phyloP scores from a whole-genome alignment of 495 filamentous ascomycete genomes.

The Podospora conica region DNA sequence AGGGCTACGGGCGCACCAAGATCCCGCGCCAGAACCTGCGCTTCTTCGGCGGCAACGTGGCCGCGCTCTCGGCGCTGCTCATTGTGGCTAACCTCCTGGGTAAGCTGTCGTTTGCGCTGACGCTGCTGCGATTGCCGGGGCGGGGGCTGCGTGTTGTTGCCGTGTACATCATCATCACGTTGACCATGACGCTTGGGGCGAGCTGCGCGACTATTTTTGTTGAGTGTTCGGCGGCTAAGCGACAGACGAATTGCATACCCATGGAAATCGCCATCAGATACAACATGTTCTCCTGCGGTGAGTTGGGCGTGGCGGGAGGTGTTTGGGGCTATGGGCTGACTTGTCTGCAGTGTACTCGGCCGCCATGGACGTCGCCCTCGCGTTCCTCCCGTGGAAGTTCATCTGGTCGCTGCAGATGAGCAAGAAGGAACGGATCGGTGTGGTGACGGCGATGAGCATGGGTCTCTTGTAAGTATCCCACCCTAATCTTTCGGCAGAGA shows the following conservation, averaged over 20 bases:
- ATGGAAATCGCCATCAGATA: slow-evolving; percentile 16
- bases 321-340: neutral
- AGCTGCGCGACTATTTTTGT: slow-evolving; percentile 33
- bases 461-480: slow-evolving; percentile 32
- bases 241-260: slow-evolving; percentile 24
- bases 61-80: slow-evolving; percentile 19
- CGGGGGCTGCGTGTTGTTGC: slow-evolving; percentile 16
- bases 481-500: too few relatives aligned
- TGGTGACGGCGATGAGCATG: slow-evolving; percentile 35
- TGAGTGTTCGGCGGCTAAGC: slow-evolving; percentile 26
- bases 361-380: slow-evolving; percentile 31
- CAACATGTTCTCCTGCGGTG: slow-evolving; percentile 24
- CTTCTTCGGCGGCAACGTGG: slow-evolving; percentile 13
- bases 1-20: slow-evolving; percentile 27
- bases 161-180: slow-evolving; percentile 25
- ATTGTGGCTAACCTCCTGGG: slow-evolving; percentile 23
- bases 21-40: slow-evolving; percentile 15
- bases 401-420: slow-evolving; percentile 31
- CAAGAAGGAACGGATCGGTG: slow-evolving; percentile 31
- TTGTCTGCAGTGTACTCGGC: slow-evolving; percentile 30
- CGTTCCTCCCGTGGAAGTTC: slow-evolving; percentile 31
- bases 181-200: slow-evolving; percentile 29
- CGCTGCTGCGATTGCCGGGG: slow-evolving; percentile 18
- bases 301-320: neutral
- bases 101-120: slow-evolving; percentile 30